A percentile compares a stretch with the other conserved stretches of the same genome.
These are phyloP conservation scores for Ophiosphaerella herpotricha DNA, from an alignment of 2,329 filamentous ascomycete genomes.

Conservation along the genomic window DNA sequence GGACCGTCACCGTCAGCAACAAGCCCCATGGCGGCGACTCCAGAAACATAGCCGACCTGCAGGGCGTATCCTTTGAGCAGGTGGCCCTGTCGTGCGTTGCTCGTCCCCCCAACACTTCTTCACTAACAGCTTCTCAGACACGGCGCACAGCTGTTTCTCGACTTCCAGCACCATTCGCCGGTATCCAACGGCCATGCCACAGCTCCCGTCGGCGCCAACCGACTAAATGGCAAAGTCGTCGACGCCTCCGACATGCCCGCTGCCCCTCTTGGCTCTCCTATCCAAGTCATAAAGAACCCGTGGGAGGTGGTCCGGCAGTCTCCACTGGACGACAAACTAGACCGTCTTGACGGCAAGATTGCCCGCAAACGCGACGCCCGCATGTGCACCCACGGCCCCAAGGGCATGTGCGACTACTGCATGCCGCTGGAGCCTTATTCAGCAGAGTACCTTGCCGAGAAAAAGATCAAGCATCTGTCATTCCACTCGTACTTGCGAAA, in stretches of 20 bases:
- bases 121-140: conserved; percentile 62
- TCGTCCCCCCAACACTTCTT: conserved; percentile 5
- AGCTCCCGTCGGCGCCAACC: conserved; percentile 55
- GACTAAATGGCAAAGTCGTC: conserved; percentile 79
- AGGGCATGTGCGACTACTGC: conserved; percentile 99
- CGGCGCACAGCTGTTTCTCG: conserved; percentile 88
- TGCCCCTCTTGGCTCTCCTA: conserved; percentile 61
- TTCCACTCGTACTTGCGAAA: conserved; percentile 95
- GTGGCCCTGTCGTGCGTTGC: conserved; percentile 60
- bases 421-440: conserved; percentile 96
- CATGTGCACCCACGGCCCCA: conserved; percentile 94
- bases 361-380: conserved; percentile 71
- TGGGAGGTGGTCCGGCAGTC: conserved; percentile 95
- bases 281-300: conserved; percentile 75
- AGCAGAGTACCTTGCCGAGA: conserved; percentile 83
- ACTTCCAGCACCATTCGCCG: conserved; percentile 67
- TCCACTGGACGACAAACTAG: conserved; percentile 80
- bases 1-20: conserved; percentile 63
- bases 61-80: conserved; percentile 60
- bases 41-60: conserved; percentile 56
- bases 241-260: conserved; percentile 70
- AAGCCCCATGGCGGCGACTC: conserved; percentile 64
- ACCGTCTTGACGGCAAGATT: conserved; percentile 90
- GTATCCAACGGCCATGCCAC: conserved; percentile 55
- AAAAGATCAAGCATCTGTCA: conserved; percentile 98